Conservation (phyloP, 768 basidiomycete genomes). For the Peribolospora baueri region DNA sequence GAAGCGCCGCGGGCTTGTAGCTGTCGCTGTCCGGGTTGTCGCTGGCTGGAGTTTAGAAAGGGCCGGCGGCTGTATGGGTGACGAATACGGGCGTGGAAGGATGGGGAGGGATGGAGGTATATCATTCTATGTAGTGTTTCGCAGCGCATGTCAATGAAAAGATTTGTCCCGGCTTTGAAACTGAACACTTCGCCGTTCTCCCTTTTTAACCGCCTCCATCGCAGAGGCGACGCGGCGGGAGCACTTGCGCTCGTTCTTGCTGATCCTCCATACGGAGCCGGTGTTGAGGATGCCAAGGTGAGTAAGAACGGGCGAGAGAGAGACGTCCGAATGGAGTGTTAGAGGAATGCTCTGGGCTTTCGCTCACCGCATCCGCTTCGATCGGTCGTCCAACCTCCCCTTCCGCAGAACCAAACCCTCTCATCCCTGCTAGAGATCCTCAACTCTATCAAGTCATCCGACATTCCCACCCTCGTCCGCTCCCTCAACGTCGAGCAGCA, state of each 20-base stretch:
- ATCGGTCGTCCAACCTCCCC: neutral
- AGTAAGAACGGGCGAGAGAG: constrained; percentile 6
- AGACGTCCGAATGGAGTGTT: neutral
- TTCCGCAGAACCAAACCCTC: constrained; percentile 43
- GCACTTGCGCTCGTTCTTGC: constrained; percentile 50
- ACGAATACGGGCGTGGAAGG: no score
- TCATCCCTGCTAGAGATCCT: constrained; percentile 63
- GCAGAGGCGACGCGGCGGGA: constrained; percentile 49
- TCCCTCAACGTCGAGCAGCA: constrained; percentile 25
- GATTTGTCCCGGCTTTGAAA: neutral
- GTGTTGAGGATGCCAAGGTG: constrained; percentile 77
- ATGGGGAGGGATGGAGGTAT: no score
- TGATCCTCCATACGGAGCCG: constrained; percentile 65
- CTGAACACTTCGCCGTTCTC: neutral
- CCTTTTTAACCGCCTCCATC: neutral
- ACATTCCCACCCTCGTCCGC: constrained; percentile 53
- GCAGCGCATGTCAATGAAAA: no score
- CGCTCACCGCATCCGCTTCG: neutral
- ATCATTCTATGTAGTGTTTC: no score
- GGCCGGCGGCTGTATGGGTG: no score
- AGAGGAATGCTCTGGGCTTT: neutral
- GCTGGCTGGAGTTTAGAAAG: no score
- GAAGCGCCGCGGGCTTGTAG: no score
- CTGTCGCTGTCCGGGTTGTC: no score
- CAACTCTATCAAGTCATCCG: constrained; percentile 76